Conservation (phyloP, 1,139 yeast genomes). For the Lodderomyces pseudojiufengensis region DNA sequence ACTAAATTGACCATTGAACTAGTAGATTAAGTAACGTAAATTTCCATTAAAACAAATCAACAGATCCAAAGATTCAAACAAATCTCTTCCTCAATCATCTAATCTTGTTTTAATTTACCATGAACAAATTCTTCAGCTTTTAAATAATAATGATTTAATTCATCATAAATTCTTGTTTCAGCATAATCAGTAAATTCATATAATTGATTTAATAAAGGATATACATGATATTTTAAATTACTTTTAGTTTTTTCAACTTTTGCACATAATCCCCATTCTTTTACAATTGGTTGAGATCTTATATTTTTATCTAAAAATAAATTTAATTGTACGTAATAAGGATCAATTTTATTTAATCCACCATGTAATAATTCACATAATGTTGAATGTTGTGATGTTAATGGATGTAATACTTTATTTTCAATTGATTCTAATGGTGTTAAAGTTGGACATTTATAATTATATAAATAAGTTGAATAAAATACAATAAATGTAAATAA, state of each 20-base stretch:
- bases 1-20: too few species aligned
- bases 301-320: conserved; percentile 36
- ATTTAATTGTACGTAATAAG: conserved; percentile 28
- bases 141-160: conserved; percentile 12
- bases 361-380: conserved; percentile 34
- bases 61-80: too few species aligned
- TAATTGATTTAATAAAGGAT: conserved; percentile 24
- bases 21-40: too few species aligned
- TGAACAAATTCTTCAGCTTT: conserved; percentile 9
- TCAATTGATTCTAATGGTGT: conserved; percentile 29
- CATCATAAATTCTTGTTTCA: conserved; percentile 23
- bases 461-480: conserved; percentile 37
- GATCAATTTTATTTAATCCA: conserved; percentile 28
- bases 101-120: conserved; percentile 12
- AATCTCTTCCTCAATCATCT: conserved; percentile 1
- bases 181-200: conserved; percentile 26
- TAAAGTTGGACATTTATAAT: conserved; percentile 40
- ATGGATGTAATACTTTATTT: conserved; percentile 36
- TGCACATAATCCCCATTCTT: conserved; percentile 31
- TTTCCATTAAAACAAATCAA: too few species aligned
- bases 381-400: conserved; percentile 26
- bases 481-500: conserved; percentile 21
- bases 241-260: conserved; percentile 20
- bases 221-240: conserved; percentile 20
- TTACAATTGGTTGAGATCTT: conserved; percentile 33